Base-by-base conservation (phyloP, 805 yeast species). In the Wickerhamiella domercqiae region DNA sequence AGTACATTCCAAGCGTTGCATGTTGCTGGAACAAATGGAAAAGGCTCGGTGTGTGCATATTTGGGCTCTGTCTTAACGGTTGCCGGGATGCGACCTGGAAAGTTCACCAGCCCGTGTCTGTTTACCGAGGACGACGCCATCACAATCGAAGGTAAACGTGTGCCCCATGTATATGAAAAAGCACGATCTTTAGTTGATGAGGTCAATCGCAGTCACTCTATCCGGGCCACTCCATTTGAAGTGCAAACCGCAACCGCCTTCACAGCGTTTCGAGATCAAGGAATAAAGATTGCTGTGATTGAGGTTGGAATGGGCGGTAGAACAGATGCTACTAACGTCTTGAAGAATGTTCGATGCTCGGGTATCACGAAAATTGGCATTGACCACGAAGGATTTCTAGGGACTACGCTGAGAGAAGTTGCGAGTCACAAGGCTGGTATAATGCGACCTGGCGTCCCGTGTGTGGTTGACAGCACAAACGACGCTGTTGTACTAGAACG, bases 301-400 rank as follows among this genome's bases (percentile, higher is more conserved):
- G 98, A 87, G 55, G 96, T 84, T 3, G 98, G 98, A 0, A 61
- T 90, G 5, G 98, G 98, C 2, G 98, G 98, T 0, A 57, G 79
- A 30, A 54, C 73, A 9, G 98, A 87, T 57, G 82, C 96, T 1
- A 87, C 98, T 0, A 87, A 87, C 59, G 80, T 80, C 0, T 54
- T 49, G 38, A 44, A 44, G 7, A 66, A 72, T 13, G 73, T 73
- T 21, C 37, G 78, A 26, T 71, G 66, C 5, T 70, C 84, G 6
- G 94, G 78, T 1, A 77, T 90, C 31, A 74, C 95, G 4, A 81
- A 82, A 51, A 76, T 87, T 17, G 90, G 87, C 1, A 50, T 82
- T 39, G 98, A 87, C 51, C 98, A 87, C 55, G 83, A 82, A 48
- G 59, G 62, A 7, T 64, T 86, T 29, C 57, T 87, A 29, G 98